Evolutionary conservation across 176 grass and related monocot species (phyloP).

Genomic region (Triticum dicoccoides): DNA sequence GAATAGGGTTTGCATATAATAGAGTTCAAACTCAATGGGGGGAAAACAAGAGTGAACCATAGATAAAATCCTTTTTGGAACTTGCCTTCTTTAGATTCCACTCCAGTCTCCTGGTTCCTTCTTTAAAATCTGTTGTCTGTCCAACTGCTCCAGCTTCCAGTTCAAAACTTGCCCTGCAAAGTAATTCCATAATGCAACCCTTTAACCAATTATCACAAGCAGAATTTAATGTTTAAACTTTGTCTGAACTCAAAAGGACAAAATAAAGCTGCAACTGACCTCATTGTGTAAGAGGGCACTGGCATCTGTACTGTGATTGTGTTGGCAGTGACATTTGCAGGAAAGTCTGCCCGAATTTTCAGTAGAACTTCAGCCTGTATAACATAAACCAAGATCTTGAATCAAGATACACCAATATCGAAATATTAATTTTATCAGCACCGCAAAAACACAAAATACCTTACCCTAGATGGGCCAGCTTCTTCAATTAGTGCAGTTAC

Average conservation of each 20-base stretch:
- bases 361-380: conserved; percentile 84
- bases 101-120: conserved; percentile 91
- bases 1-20: background rate
- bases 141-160: conserved; percentile 87
- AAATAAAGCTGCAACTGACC: conserved; percentile 41
- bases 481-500: conserved; percentile 94
- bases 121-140: conserved; percentile 94
- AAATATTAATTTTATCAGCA: background rate
- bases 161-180: conserved; percentile 91
- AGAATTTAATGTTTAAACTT: background rate
- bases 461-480: conserved; percentile 79
- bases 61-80: background rate
- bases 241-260: background rate
- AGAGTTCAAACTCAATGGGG: background rate
- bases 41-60: background rate
- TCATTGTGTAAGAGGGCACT: conserved; percentile 84
- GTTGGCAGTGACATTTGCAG: conserved; percentile 87
- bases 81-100: conserved; percentile 98
- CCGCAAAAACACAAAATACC: conserved; percentile 27
- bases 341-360: conserved; percentile 95
- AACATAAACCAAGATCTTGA: conserved; percentile 16
- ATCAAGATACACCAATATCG: background rate
- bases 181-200: background rate
- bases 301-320: conserved; percentile 95
- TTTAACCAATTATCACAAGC: conserved; percentile 10